phyloP scores from a whole-genome alignment of 1,284 basidiomycete species.

The Moesziomyces sp. region DNA sequence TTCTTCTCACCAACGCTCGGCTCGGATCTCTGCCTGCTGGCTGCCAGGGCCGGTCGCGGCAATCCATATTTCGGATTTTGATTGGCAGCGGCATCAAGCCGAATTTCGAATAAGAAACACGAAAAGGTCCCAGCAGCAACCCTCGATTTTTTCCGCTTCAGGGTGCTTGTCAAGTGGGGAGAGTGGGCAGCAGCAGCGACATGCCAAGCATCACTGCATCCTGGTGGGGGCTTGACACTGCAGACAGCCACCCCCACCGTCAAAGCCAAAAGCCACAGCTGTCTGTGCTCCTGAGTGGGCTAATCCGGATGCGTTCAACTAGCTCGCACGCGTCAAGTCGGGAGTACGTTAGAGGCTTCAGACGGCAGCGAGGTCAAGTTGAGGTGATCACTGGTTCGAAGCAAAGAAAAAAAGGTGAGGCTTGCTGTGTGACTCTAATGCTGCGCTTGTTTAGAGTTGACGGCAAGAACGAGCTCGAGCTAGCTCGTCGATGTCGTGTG shows the following conservation, averaged over 20 bases:
- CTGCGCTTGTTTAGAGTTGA: too few species aligned
- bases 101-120: background rate
- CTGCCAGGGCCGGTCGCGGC: conserved; percentile 4
- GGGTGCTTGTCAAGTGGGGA: too few species aligned
- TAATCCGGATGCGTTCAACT: too few species aligned
- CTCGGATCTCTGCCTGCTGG: background rate
- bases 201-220: background rate
- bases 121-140: background rate
- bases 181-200: too few species aligned
- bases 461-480: too few species aligned
- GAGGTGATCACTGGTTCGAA: too few species aligned
- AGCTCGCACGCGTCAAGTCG: too few species aligned
- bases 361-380: too few species aligned
- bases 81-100: background rate
- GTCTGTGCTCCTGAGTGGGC: too few species aligned
- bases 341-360: too few species aligned
- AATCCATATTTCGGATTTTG: conserved; percentile 12
- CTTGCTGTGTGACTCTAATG: background rate
- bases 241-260: background rate
- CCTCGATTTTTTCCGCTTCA: background rate
- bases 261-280: background rate
- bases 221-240: background rate
- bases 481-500: too few species aligned
- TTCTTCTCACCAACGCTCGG: too few species aligned
- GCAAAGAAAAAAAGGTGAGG: conserved; percentile 3